Evolutionary conservation across 2,329 filamentous ascomycete species (phyloP), one percentile per base, ranked within the genome.

Genomic region (Oidium heveae): DNA sequence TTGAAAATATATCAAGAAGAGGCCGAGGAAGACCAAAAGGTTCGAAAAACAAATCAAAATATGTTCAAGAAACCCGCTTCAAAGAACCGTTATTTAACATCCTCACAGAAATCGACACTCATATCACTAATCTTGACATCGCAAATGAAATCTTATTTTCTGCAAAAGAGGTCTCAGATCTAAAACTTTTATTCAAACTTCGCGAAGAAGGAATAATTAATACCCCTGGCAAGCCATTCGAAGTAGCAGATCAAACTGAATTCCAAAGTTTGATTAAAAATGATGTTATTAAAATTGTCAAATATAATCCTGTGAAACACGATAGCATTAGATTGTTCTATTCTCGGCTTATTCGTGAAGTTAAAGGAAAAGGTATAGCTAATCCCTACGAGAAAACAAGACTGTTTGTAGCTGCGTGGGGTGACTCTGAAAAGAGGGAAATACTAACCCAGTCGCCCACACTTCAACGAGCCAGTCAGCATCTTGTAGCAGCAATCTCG

Each of bases 201-300:
- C 41, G 16, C 9, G 41, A 44, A 1, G 7, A 44, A 44, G 41
- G 41, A 16, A 44, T 16, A 1, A 44, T 44, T 9, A 44, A 44
- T 18, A 44, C 41, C 9, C 16, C 9, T 18, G 12, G 41, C 9
- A 44, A 44, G 7, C 16, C 41, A 44, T 44, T 44, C 16, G 16
- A 18, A 18, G 12, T 13, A 18, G 10, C 41, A 18, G 8, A 44
- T 18, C 8, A 24, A 0, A 43, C 37, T 3, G 50, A 55, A 18
- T 36, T 55, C 9, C 9, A 33, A n/a, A 33, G 6, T 18, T n/a
- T 55, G n/a, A 41, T 55, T 8, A n/a, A 55, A 12, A 55, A 53
- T n/a, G 18, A n/a, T 3, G 39, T 55, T 28, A 28, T 28, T 28
- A 28, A 28, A 7, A 7, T 28, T 28, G 7, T 28, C 7, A 28